Percentiles rank a stretch among this genome's conserved stretches.
Conservation (phyloP, 371 early-diverging fungal genomes). For the Mucor piriformis region DNA sequence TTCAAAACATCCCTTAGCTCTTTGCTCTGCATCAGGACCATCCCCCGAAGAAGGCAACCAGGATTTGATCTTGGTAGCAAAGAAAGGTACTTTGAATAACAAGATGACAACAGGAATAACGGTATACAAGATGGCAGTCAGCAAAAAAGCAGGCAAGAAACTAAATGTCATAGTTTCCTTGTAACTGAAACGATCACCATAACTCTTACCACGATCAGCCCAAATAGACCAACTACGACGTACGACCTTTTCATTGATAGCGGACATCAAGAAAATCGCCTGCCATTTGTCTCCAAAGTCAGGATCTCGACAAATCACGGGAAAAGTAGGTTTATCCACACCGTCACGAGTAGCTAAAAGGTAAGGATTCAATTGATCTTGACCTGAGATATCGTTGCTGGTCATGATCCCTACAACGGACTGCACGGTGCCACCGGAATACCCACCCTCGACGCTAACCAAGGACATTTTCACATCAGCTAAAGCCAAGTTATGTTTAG, state of each 20-base stretch:
- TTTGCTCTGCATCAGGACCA: conserved; percentile 60
- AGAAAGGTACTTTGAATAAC: conserved; percentile 37
- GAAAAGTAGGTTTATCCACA: conserved; percentile 33
- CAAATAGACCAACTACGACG: conserved; percentile 57
- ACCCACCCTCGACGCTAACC: conserved; percentile 46
- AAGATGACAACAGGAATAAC: conserved; percentile 34
- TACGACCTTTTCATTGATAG: conserved; percentile 58
- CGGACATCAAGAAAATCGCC: conserved; percentile 61
- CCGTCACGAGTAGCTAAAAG: conserved; percentile 36
- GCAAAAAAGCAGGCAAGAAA: conserved; percentile 42
- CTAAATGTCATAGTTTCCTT: conserved; percentile 56
- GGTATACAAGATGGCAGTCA: conserved; percentile 40
- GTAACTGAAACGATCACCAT: conserved; percentile 63
- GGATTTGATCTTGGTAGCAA: conserved; percentile 48
- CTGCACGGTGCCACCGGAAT: conserved; percentile 66
- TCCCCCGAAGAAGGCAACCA: conserved; percentile 59
- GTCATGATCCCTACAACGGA: conserved; percentile 41
- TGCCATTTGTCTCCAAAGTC: conserved; percentile 59
- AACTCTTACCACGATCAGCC: conserved; percentile 45
- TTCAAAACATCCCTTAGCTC: conserved; percentile 50
- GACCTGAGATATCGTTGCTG: conserved; percentile 1
- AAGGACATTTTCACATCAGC: conserved; percentile 65
- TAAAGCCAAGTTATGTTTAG: conserved; percentile 50
- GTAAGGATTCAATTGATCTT: conserved; percentile 45
- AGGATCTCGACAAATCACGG: conserved; percentile 28